Conservation (phyloP, 805 yeast species). For the Isabelozyma gotoi region DNA sequence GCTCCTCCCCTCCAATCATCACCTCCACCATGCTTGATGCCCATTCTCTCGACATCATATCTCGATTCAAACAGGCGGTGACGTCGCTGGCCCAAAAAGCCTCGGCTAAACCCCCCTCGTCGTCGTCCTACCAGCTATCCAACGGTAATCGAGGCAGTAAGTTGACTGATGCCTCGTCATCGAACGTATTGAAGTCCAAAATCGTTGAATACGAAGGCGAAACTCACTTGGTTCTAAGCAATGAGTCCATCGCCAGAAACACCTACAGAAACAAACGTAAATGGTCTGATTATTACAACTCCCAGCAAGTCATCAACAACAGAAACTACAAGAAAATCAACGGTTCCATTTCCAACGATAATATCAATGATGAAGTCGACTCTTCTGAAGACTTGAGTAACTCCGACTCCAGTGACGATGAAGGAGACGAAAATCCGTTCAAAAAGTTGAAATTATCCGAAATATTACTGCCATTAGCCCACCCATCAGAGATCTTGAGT, state of each 20-base stretch:
- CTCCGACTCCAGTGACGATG: slow-evolving; percentile 9
- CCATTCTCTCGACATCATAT: slow-evolving; percentile 36
- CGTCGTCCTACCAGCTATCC: slow-evolving; percentile 6
- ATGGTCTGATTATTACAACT: slow-evolving; percentile 31
- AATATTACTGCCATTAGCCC: slow-evolving; percentile 72
- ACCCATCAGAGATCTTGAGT: slow-evolving; percentile 73
- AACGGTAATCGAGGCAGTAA: slow-evolving; percentile 34
- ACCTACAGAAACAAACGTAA: slow-evolving; percentile 31
- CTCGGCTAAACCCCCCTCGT: slow-evolving; percentile 3
- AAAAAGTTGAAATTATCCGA: slow-evolving; percentile 33
- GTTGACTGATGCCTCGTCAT: slow-evolving; percentile 13
- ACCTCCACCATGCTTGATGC: slow-evolving; percentile 32
- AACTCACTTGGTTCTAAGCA: slow-evolving; percentile 35
- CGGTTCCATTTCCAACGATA: slow-evolving; percentile 4
- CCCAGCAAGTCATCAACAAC: slow-evolving; percentile 1
- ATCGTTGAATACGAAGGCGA: slow-evolving; percentile 40
- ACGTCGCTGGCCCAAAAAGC: slow-evolving; percentile 12
- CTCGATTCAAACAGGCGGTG: slow-evolving; percentile 38
- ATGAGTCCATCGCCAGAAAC: slow-evolving; percentile 29
- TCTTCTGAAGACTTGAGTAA: slow-evolving; percentile 15
- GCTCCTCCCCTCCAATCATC: not conserved
- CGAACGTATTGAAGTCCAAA: slow-evolving; percentile 26
- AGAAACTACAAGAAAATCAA: slow-evolving; percentile 5
- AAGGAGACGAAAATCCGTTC: slow-evolving; percentile 28
- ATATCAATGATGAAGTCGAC: slow-evolving; percentile 17